Conservation (phyloP, 441 rosid genomes). For the Arabidopsis hybrid region DNA sequence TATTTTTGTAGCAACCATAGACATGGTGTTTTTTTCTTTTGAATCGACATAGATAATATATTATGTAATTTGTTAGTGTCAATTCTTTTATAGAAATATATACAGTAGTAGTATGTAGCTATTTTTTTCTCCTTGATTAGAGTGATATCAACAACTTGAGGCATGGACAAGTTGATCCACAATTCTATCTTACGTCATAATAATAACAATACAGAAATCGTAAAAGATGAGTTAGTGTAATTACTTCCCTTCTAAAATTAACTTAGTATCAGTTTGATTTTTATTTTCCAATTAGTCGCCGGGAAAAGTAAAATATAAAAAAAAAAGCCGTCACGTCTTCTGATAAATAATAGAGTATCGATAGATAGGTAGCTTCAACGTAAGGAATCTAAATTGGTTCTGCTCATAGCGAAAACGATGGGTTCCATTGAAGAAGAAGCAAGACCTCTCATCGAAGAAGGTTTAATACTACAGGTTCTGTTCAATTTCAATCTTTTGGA, state of each 20-base stretch:
- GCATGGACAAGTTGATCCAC: constrained; percentile 3
- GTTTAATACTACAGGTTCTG: constrained; percentile 41
- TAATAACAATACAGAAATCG: constrained; percentile 7
- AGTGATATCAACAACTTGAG: constrained; percentile 23
- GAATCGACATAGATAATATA: no score
- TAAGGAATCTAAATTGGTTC: constrained; percentile 32
- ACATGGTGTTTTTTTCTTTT: no score
- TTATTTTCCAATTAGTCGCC: constrained; percentile 1
- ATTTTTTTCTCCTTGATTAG: constrained; percentile 8
- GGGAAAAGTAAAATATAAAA: constrained; percentile 32
- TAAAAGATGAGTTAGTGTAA: not conserved
- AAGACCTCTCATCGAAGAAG: constrained; percentile 46
- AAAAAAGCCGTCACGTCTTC: constrained; percentile 31
- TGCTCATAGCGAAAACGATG: constrained; percentile 32
- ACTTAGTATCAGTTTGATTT: not conserved
- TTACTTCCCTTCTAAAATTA: not conserved
- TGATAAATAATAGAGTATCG: not conserved
- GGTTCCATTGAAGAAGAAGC: constrained; percentile 47
- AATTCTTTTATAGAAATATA: no score
- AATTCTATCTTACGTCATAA: constrained; percentile 30
- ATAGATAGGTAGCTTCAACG: constrained; percentile 3
- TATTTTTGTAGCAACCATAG: no score
- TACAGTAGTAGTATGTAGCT: no score
- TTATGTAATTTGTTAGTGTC: no score
- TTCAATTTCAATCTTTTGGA: not conserved